Conservation (phyloP, 805 yeast species). For the Wickerhamiella azymoides region DNA sequence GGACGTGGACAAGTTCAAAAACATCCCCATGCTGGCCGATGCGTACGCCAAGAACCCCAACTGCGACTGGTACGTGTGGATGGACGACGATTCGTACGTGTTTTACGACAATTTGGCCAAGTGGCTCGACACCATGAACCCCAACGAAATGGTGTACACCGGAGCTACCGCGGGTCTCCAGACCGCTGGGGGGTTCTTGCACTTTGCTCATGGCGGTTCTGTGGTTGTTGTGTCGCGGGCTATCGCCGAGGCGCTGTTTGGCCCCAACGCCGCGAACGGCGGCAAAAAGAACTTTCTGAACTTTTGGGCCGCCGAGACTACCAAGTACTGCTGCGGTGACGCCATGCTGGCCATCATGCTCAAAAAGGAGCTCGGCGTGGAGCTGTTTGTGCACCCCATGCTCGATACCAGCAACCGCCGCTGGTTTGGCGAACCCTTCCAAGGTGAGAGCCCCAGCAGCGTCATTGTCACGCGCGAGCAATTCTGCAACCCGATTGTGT, state of each 20-base stretch:
- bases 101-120: conserved; percentile 21
- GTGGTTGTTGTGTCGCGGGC: conserved; percentile 26
- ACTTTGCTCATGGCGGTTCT: conserved; percentile 30
- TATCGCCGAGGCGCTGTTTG: conserved; percentile 22
- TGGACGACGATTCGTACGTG: conserved; percentile 27
- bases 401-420: conserved; percentile 11
- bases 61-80: conserved; percentile 27
- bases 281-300: conserved; percentile 5
- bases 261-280: conserved; percentile 16
- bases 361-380: conserved; percentile 17
- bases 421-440: conserved; percentile 16
- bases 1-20: conserved; percentile 27
- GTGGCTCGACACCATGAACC: conserved; percentile 20
- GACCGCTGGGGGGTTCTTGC: conserved; percentile 5
- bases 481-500: conserved; percentile 24
- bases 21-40: conserved; percentile 27
- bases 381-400: conserved; percentile 8
- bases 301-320: conserved; percentile 18
- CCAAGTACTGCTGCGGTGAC: conserved; percentile 26
- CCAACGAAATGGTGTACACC: conserved; percentile 21
- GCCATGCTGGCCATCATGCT: conserved; percentile 23
- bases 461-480: conserved; percentile 15
- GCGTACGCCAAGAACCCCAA: conserved; percentile 24
- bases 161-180: conserved; percentile 17
- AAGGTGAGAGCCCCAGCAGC: conserved; percentile 23